These are phyloP conservation scores for Fusarium gaditjirri DNA, from an alignment of 2,329 filamentous ascomycete genomes.

Conservation along the genomic window DNA sequence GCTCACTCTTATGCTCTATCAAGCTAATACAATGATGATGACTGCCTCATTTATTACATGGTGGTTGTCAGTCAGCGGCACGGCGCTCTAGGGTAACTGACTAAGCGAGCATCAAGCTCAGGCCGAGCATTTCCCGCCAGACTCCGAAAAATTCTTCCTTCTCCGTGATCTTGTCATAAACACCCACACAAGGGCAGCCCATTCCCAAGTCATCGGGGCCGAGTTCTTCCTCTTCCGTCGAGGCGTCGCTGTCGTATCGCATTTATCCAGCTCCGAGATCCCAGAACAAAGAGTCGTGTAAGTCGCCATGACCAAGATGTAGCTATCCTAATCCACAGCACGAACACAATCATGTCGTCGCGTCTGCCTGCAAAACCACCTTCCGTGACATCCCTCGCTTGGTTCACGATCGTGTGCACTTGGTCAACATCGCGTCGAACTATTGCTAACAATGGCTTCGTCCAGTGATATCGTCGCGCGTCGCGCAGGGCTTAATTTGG, in stretches of 20 bases:
- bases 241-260: conserved; percentile 52
- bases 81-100: conserved; percentile 19
- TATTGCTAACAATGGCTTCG: conserved; percentile 43
- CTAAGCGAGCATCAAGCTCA: conserved; percentile 19
- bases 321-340: conserved; percentile 31
- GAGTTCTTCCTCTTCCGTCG: conserved; percentile 62
- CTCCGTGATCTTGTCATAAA: conserved; percentile 50
- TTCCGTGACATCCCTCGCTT: conserved; percentile 27
- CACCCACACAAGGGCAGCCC: conserved; percentile 48
- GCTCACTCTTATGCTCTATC: neutral
- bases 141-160: conserved; percentile 52
- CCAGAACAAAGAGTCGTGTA: conserved; percentile 50
- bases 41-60: neutral
- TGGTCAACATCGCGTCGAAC: conserved; percentile 38
- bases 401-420: conserved; percentile 22
- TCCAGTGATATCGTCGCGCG: conserved; percentile 43
- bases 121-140: conserved; percentile 40
- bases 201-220: conserved; percentile 45
- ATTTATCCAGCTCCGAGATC: conserved; percentile 57
- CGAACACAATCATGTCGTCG: conserved; percentile 25
- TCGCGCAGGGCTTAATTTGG: conserved; percentile 31
- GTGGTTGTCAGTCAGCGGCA: neutral
- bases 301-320: conserved; percentile 46
- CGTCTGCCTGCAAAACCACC: conserved; percentile 18
- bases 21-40: neutral